A percentile compares a stretch with the other conserved stretches of the same genome.
Evolutionary conservation across 805 yeast genomes (phyloP).

Genomic region (Candida koratica): DNA sequence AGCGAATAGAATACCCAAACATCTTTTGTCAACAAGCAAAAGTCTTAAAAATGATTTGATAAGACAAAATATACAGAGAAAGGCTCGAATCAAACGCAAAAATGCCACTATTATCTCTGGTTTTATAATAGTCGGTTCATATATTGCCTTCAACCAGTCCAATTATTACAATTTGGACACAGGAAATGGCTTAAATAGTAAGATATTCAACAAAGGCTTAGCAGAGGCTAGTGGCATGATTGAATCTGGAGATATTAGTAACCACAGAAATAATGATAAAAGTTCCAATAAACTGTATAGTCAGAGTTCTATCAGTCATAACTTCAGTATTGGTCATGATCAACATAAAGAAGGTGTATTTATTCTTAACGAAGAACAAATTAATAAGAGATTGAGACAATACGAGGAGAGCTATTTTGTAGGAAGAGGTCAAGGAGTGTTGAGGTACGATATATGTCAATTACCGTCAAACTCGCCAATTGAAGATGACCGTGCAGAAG

Average conservation of each 20-base stretch:
- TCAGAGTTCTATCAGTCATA: constrained; percentile 43
- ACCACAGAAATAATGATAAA: not conserved
- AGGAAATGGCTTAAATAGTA: constrained; percentile 7
- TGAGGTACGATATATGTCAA: constrained; percentile 85
- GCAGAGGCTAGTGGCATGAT: constrained; percentile 4
- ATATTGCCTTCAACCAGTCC: constrained; percentile 36
- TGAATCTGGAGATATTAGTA: constrained; percentile 3
- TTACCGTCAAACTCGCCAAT: constrained; percentile 88
- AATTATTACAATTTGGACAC: constrained; percentile 42
- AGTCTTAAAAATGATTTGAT: constrained; percentile 1
- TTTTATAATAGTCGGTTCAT: constrained; percentile 40
- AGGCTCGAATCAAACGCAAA: constrained; percentile 4
- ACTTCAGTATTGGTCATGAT: constrained; percentile 39
- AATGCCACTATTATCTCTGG: constrained; percentile 37
- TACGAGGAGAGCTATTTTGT: constrained; percentile 77
- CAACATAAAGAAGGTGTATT: constrained; percentile 54
- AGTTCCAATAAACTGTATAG: constrained; percentile 23
- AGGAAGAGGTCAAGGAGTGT: constrained; percentile 81
- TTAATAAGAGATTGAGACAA: constrained; percentile 61
- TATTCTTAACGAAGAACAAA: constrained; percentile 64
- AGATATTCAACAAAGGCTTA: constrained; percentile 3
- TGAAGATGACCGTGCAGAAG: constrained; percentile 90
- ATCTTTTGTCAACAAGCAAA: constrained; percentile 3
- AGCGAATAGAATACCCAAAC: constrained; percentile 13
- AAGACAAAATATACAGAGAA: not conserved